phyloP scores from a whole-genome alignment of 805 yeast genomes.

The Saccharomycopsis olivae region DNA sequence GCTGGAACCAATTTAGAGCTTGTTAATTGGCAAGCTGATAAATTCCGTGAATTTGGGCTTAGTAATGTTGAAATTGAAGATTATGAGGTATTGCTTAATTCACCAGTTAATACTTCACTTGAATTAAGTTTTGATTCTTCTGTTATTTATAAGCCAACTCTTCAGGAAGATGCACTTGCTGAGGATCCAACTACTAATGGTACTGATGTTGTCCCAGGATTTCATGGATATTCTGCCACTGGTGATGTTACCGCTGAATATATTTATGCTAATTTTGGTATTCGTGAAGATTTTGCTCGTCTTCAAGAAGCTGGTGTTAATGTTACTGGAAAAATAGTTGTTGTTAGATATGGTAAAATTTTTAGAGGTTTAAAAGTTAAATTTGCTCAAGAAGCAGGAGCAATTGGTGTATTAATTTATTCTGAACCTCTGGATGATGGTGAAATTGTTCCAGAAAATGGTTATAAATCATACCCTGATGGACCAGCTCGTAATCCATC shows the following conservation, averaged over 20 bases:
- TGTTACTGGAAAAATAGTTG: constrained; percentile 48
- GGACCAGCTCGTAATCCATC: constrained; percentile 76
- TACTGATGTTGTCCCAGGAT: constrained; percentile 51
- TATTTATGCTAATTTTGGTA: constrained; percentile 63
- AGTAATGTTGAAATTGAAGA: constrained; percentile 37
- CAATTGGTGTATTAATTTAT: constrained; percentile 54
- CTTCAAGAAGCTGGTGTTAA: constrained; percentile 38
- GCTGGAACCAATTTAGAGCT: constrained; percentile 42
- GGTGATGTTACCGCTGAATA: constrained; percentile 64
- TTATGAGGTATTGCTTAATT: constrained; percentile 52
- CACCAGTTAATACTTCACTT: constrained; percentile 47
- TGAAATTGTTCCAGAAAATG: constrained; percentile 39
- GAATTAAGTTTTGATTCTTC: constrained; percentile 25
- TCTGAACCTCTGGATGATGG: constrained; percentile 62
- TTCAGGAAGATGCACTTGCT: constrained; percentile 40
- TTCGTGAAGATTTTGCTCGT: constrained; percentile 43
- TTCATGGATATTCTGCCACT: constrained; percentile 65
- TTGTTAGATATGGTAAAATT: constrained; percentile 55
- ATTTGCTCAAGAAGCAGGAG: constrained; percentile 65
- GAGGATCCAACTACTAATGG: constrained; percentile 36
- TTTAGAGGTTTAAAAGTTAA: constrained; percentile 70
- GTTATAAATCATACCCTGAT: constrained; percentile 55
- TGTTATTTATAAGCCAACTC: constrained; percentile 39
- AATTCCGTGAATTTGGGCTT: constrained; percentile 53
- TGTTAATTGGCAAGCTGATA: constrained; percentile 48